Conservation (phyloP, 2,329 filamentous ascomycete genomes). For the Botrytis deweyae region DNA sequence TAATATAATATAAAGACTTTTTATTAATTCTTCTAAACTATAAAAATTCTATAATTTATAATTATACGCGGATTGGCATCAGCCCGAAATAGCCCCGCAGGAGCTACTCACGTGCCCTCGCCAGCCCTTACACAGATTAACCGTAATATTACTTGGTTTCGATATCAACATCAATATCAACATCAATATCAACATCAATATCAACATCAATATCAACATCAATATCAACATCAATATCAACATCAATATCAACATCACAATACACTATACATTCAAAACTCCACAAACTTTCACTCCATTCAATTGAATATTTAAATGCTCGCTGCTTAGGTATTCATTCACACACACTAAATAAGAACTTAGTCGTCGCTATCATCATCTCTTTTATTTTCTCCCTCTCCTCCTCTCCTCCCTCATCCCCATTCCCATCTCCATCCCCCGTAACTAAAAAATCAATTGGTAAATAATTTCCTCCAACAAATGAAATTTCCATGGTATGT, state of each 20-base stretch:
- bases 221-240: neutral
- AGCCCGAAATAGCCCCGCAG: too few relatives aligned
- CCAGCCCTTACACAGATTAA: too few relatives aligned
- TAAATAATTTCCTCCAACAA: constrained; percentile 19
- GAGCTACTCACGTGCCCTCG: too few relatives aligned
- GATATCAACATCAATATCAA: neutral
- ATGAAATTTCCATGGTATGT: constrained; percentile 33
- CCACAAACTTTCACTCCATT: neutral
- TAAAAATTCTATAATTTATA: too few relatives aligned
- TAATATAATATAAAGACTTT: too few relatives aligned
- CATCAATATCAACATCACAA: neutral
- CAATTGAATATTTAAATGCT: neutral
- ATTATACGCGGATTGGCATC: too few relatives aligned
- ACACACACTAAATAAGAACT: constrained; percentile 13
- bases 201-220: neutral
- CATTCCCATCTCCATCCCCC: neutral
- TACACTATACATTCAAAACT: neutral
- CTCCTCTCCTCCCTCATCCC: constrained; percentile 20
- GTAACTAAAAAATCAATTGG: constrained; percentile 8
- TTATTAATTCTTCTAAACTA: too few relatives aligned
- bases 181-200: neutral
- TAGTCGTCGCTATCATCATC: constrained; percentile 14
- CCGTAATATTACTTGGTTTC: neutral
- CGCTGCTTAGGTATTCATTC: constrained; percentile 11
- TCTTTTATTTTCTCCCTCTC: neutral